Evolutionary conservation across 2,329 filamentous ascomycete species (phyloP).

Genomic region (Talaromyces sp.): DNA sequence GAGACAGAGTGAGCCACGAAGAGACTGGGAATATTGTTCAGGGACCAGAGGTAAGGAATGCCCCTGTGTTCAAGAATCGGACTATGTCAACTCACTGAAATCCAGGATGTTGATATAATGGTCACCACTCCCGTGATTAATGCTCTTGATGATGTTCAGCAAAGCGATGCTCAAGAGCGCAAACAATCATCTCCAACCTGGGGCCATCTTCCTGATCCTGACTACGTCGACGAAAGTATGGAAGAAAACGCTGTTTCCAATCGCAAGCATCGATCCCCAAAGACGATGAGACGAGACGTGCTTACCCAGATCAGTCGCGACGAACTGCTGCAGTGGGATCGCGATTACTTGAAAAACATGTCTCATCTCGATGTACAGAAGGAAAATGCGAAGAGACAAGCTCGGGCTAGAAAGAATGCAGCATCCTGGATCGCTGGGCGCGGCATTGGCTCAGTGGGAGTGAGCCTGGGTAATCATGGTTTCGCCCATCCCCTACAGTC

Average conservation of each 20-base stretch:
- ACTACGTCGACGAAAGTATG: slow-evolving; percentile 21
- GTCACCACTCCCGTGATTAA: neutral
- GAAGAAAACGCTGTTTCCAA: neutral
- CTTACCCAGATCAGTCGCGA: slow-evolving; percentile 55
- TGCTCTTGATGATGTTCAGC: neutral
- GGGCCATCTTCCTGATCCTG: slow-evolving; percentile 24
- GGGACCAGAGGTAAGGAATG: slow-evolving; percentile 31
- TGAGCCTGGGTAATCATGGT: slow-evolving; percentile 43
- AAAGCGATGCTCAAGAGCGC: slow-evolving; percentile 23
- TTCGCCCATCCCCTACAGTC: slow-evolving; percentile 54
- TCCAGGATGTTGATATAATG: neutral
- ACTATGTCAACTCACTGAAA: neutral
- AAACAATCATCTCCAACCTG: slow-evolving; percentile 29
- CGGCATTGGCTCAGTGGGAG: slow-evolving; percentile 57
- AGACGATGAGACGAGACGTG: slow-evolving; percentile 49
- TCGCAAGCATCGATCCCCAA: slow-evolving; percentile 34
- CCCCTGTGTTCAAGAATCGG: neutral
- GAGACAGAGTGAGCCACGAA: slow-evolving; percentile 40
- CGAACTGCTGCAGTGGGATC: slow-evolving; percentile 58
- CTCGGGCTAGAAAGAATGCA: slow-evolving; percentile 62
- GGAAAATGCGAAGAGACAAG: slow-evolving; percentile 39
- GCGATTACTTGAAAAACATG: slow-evolving; percentile 63
- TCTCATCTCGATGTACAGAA: slow-evolving; percentile 47
- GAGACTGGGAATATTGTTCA: slow-evolving; percentile 11
- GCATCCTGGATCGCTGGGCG: slow-evolving; percentile 59